Evolutionary conservation across 2,329 filamentous ascomycete genomes (phyloP), one percentile per base, ranked within the genome.

Genomic region (Sphaceloma murrayae): DNA sequence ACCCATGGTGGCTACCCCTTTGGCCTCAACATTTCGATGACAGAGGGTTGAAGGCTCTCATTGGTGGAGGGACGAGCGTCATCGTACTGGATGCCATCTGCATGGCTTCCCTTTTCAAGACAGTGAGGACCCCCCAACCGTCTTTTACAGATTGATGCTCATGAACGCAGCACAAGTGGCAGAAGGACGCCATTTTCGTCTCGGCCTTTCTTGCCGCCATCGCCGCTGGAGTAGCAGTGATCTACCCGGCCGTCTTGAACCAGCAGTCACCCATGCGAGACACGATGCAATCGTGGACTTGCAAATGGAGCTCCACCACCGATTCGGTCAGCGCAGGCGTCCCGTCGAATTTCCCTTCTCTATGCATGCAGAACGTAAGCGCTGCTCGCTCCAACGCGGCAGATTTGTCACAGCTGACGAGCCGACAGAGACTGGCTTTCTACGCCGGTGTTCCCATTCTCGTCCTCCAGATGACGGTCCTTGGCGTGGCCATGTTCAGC

Each of bases 21-120:
- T 71, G 68, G 68, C 63, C 62, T 1, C 59, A 62, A 7, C 68
- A 70, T 52, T 70, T 70, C 50, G 61, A 70, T 31, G 60, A 60
- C 1, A 55, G 61, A 13, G 67, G 67, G 11, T 63, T 68, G 3
- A 62, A 64, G 24, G 58, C 58, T 0, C 48, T 68, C 10, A 56
- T 69, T 24, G 67, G 62, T 1, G 62, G 63, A 2, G 55, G 53
- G 3, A 57, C 58, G 0, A 56, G 61, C 1, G 58, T 66, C 1
- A 33, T 68, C 1, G 49, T 67, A 1, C 50, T 68, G n/a, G 67
- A 64, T 9, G 46, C 53, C 14, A 48, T 56, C 3, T 64, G 59
- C 48, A 45, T 66, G 18, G 54, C 55, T 34, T 48, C 60, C 33
- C 56, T 56, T 1, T 52, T 64, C 19, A 32, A 17, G 11, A 19